Evolutionary conservation across 2,329 filamentous ascomycete species (phyloP).

Genomic region (Chlorencoelia australis): DNA sequence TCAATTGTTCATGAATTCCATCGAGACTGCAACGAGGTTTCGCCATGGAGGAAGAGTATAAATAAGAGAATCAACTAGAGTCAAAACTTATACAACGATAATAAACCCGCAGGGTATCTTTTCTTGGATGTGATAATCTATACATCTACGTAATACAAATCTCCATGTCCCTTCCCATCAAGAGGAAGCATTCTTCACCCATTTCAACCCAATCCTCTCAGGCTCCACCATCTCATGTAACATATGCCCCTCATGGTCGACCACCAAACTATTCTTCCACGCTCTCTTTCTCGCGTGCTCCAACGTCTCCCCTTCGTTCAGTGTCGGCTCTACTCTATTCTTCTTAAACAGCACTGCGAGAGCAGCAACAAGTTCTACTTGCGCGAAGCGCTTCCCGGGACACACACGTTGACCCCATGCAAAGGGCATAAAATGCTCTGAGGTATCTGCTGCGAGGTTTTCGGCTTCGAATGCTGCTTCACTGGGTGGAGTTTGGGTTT

Average conservation of each 20-base stretch:
- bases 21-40: no score
- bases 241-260: conserved; percentile 1
- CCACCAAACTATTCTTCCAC: conserved; percentile 1
- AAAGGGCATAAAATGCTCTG: neutral
- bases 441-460: neutral
- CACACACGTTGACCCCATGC: conserved; percentile 2
- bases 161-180: no score
- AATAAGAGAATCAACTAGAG: no score
- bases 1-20: no score
- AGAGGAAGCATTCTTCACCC: neutral
- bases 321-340: neutral
- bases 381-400: neutral
- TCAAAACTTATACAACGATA: no score
- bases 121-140: no score
- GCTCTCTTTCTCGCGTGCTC: neutral
- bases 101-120: no score
- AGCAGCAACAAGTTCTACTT: neutral
- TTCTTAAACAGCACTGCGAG: neutral
- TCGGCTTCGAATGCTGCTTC: neutral
- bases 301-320: neutral
- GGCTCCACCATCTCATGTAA: conserved; percentile 1
- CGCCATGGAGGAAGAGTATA: no score
- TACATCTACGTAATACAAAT: no score
- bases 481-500: neutral
- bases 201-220: conserved; percentile 1